Evolutionary conservation across 2,329 filamentous ascomycete species (phyloP).

Genomic region (Ophiocordyceps polyrhachis-furcata): DNA sequence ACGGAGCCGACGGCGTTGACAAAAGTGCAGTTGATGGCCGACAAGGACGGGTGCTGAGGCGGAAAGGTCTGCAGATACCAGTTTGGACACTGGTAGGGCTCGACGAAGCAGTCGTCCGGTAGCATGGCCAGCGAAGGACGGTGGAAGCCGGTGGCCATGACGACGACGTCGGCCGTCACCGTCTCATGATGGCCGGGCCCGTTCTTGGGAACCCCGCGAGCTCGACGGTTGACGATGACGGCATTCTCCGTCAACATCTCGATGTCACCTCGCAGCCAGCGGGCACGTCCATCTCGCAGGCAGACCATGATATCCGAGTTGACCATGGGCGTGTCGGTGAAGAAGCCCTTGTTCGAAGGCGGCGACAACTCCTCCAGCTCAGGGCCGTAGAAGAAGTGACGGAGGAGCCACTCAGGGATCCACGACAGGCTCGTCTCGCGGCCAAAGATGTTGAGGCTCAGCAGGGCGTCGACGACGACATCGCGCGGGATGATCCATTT

Average conservation of each 20-base stretch:
- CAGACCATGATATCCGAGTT: slow-evolving; percentile 66
- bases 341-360: slow-evolving; percentile 45
- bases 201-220: slow-evolving; percentile 54
- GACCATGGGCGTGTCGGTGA: slow-evolving; percentile 72
- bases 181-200: slow-evolving; percentile 50
- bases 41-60: slow-evolving; percentile 51
- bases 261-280: slow-evolving; percentile 72
- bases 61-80: slow-evolving; percentile 86
- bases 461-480: slow-evolving; percentile 49
- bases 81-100: slow-evolving; percentile 61
- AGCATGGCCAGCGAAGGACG: slow-evolving; percentile 57
- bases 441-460: slow-evolving; percentile 63
- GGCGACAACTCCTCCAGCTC: slow-evolving; percentile 61
- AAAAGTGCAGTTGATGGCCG: slow-evolving; percentile 70
- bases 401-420: slow-evolving; percentile 59
- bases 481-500: slow-evolving; percentile 84
- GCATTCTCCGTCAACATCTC: slow-evolving; percentile 42
- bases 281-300: slow-evolving; percentile 50
- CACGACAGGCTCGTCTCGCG: slow-evolving; percentile 57
- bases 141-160: slow-evolving; percentile 71
- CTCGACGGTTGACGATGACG: slow-evolving; percentile 52
- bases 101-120: slow-evolving; percentile 50
- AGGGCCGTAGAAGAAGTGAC: slow-evolving; percentile 60
- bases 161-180: slow-evolving; percentile 55
- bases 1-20: slow-evolving; percentile 65